Evolutionary conservation across 108 stramenopile species (phyloP).

Genomic region (Cyclotella choctawhatcheeana): DNA sequence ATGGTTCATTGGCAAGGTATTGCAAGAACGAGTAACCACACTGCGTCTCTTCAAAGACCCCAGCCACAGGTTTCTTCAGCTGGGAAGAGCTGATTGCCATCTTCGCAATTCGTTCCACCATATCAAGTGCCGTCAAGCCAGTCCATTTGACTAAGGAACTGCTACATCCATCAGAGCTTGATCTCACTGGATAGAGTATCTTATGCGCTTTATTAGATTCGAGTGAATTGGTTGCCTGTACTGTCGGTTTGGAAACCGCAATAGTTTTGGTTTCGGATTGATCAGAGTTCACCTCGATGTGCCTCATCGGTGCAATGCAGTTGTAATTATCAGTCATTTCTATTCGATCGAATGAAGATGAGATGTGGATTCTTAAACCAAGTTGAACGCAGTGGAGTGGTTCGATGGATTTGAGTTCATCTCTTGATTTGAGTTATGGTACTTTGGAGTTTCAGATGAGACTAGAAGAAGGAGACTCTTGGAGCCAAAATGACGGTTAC

Average conservation of each 20-base stretch:
- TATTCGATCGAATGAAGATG: too few relatives aligned
- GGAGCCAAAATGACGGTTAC: background rate
- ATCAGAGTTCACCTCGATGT: too few relatives aligned
- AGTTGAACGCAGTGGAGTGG: too few relatives aligned
- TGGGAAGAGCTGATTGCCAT: constrained; percentile 5
- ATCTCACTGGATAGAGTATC: constrained; percentile 16
- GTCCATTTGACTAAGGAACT: constrained; percentile 1
- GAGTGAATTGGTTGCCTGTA: background rate
- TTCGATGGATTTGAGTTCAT: too few relatives aligned
- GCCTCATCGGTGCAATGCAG: too few relatives aligned
- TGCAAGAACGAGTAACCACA: constrained; percentile 2
- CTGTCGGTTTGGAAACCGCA: background rate
- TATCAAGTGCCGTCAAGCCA: constrained; percentile 19
- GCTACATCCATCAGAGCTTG: background rate
- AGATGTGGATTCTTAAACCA: too few relatives aligned
- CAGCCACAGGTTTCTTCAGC: background rate
- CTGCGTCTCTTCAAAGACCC: background rate
- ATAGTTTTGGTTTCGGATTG: background rate
- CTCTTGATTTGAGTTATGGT: background rate
- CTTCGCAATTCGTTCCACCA: constrained; percentile 6
- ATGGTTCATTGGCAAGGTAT: background rate
- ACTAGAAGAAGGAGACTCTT: background rate
- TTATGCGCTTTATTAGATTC: constrained; percentile 1
- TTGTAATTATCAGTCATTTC: too few relatives aligned
- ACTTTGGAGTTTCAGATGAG: background rate